These are phyloP conservation scores for Alternaria incomplexa DNA, from an alignment of 2,329 filamentous ascomycete species.

Conservation along the genomic window DNA sequence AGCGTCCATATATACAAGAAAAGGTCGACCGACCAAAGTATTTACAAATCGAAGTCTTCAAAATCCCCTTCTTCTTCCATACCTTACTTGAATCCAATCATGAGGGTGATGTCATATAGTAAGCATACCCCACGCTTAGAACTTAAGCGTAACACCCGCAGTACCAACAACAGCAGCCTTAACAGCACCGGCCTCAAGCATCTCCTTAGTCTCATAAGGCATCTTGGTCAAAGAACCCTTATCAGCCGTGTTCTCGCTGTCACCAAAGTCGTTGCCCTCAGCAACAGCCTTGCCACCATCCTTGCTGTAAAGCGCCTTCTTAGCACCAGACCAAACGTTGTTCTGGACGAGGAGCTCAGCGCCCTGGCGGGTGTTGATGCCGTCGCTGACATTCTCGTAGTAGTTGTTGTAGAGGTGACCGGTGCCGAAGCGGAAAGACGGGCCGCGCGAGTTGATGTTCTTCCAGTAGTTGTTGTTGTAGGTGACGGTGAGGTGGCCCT, in stretches of 20 bases:
- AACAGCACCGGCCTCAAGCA: conserved; percentile 44
- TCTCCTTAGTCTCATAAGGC: conserved; percentile 42
- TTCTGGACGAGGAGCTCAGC: conserved; percentile 53
- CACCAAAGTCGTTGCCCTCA: conserved; percentile 50
- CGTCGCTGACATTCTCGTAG: conserved; percentile 47
- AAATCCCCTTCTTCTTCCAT: not conserved
- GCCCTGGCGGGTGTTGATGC: conserved; percentile 52
- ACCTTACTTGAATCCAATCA: too few species aligned
- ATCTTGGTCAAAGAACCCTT: conserved; percentile 42
- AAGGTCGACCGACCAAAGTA: not conserved
- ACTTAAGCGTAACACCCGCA: conserved; percentile 47
- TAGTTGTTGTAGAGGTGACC: conserved; percentile 66
- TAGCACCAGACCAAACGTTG: conserved; percentile 45
- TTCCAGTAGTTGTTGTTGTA: conserved; percentile 71
- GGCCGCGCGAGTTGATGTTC: conserved; percentile 69
- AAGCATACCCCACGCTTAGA: not conserved
- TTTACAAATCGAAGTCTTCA: not conserved
- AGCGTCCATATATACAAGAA: conserved; percentile 11
- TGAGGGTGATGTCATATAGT: too few species aligned
- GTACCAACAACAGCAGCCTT: conserved; percentile 49
- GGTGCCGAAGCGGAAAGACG: conserved; percentile 70
- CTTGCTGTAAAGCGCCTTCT: conserved; percentile 45
- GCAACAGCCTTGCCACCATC: conserved; percentile 47
- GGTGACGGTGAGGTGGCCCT: conserved; percentile 67
- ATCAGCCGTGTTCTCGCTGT: conserved; percentile 37